phyloP scores from a whole-genome alignment of 768 basidiomycete species.

The Hypholoma fasciculare region DNA sequence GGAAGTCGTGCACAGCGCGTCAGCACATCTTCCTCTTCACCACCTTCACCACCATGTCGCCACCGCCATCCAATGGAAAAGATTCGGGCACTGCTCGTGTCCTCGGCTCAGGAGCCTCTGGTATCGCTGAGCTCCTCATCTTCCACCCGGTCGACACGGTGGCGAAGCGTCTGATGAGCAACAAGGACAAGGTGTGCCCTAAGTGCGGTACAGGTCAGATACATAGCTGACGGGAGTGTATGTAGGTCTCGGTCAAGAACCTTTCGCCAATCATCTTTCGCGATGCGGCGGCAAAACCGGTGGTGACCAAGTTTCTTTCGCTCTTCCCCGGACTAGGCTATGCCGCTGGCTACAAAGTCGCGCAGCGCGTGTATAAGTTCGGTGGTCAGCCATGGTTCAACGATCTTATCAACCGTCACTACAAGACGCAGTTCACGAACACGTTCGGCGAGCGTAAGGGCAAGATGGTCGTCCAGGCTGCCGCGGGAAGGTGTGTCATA shows the following conservation, averaged over 20 bases:
- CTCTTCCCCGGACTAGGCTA: slow-evolving; percentile 99
- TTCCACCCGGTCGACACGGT: slow-evolving; percentile 98
- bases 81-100: slow-evolving; percentile 91
- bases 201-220: neutral
- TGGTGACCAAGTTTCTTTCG: slow-evolving; percentile 73
- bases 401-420: slow-evolving; percentile 83
- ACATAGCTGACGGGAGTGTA: neutral
- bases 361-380: slow-evolving; percentile 96
- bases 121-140: slow-evolving; percentile 91
- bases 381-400: slow-evolving; percentile 98
- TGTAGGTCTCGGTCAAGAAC: slow-evolving; percentile 60
- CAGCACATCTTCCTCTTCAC: neutral
- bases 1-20: no score
- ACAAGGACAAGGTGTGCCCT: slow-evolving; percentile 73
- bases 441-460: slow-evolving; percentile 93
- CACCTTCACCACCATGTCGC: slow-evolving; percentile 25
- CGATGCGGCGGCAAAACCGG: slow-evolving; percentile 69
- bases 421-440: slow-evolving; percentile 78
- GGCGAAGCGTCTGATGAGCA: slow-evolving; percentile 98
- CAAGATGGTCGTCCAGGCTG: slow-evolving; percentile 93
- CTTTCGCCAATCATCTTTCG: slow-evolving; percentile 86
- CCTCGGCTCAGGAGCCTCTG: slow-evolving; percentile 90
- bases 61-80: slow-evolving; percentile 55
- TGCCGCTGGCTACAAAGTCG: slow-evolving; percentile 96
- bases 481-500: slow-evolving; percentile 76